Base-by-base conservation (phyloP, 805 yeast species). In the Tanozyma kutaoensis region DNA sequence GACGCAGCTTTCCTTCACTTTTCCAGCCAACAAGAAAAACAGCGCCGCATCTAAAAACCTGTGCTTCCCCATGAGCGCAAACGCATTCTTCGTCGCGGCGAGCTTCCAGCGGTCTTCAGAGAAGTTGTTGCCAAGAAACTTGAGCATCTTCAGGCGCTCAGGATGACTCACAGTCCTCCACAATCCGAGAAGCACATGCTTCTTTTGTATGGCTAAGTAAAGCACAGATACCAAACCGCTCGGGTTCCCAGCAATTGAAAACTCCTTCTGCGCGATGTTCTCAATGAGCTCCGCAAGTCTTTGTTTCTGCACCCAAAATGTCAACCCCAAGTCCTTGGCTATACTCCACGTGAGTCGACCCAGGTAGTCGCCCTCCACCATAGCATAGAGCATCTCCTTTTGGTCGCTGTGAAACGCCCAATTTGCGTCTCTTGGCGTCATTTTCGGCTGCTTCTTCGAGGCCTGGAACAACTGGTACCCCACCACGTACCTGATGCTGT, bases 81-180 rank as follows among this genome's bases (percentile, higher is more conserved):
- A 88, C 0, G 97, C 97, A 52, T 88, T 88, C 43, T 91, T 91
- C 40, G 73, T 50, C 0, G 97, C 96, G 1, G 96, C 95, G 0
- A 80, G 62, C 38, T 62, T 69, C 95, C 96, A 86, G 27, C 95
- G 59, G 11, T 65, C 62, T 28, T 74, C 70, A 4, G 56, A 52
- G 47, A 86, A 88, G 43, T 91, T 91, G 45, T 86, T 77, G 13
- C 61, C 58, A 39, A 88, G 56, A 40, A 88, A 80, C 41, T 65
- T 76, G 27, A 82, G 37, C 74, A 88, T 80, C 45, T 86, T 88
- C 20, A 66, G 72, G 38, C 76, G 84, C 43, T 88, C 98, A 1
- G 76, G 68, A 45, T 85, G 81, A 2, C 79, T 76, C 12, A 63
- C 52, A 15, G 82, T 76, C 44, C 73, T 69, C 98, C 98, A 88